These are phyloP conservation scores for Malassezia yamatoensis DNA, from an alignment of 1,284 basidiomycete genomes.

Conservation along the genomic window DNA sequence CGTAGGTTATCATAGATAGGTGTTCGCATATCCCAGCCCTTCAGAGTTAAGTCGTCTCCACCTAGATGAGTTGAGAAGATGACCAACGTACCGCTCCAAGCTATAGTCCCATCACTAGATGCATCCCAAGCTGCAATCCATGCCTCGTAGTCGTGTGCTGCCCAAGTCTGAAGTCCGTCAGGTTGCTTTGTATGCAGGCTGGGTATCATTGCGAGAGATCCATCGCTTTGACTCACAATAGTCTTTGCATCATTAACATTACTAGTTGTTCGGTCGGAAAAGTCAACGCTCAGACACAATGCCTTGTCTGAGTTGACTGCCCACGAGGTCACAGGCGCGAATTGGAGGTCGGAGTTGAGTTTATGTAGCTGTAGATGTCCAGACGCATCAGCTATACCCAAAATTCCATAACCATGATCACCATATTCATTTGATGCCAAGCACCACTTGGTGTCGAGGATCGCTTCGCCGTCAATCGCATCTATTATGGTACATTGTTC, in stretches of 20 bases:
- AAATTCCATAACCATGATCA: conserved; percentile 5
- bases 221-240: conserved; percentile 44
- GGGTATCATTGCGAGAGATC: conserved; percentile 34
- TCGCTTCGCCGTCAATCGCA: conserved; percentile 25
- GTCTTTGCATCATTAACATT: conserved; percentile 16
- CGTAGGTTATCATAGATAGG: conserved; percentile 13
- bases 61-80: conserved; percentile 53
- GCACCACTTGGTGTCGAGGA: conserved; percentile 46
- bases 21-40: conserved; percentile 70
- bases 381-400: conserved; percentile 33
- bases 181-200: conserved; percentile 5
- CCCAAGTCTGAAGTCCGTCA: conserved; percentile 54
- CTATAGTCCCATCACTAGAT: conserved; percentile 53
- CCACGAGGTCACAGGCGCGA: conserved; percentile 17
- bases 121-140: conserved; percentile 88
- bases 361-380: conserved; percentile 23
- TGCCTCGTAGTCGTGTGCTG: conserved; percentile 83
- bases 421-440: conserved; percentile 1
- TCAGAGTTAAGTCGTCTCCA: conserved; percentile 82
- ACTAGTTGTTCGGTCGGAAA: conserved; percentile 22
- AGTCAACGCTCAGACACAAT: conserved; percentile 45
- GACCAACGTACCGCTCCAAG: conserved; percentile 66
- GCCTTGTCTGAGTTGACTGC: conserved; percentile 30
- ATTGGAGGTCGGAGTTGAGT: conserved; percentile 3
- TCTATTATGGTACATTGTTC: neutral